Conservation (phyloP, 257 asterid genomes). For the Pogostemon cablin region DNA sequence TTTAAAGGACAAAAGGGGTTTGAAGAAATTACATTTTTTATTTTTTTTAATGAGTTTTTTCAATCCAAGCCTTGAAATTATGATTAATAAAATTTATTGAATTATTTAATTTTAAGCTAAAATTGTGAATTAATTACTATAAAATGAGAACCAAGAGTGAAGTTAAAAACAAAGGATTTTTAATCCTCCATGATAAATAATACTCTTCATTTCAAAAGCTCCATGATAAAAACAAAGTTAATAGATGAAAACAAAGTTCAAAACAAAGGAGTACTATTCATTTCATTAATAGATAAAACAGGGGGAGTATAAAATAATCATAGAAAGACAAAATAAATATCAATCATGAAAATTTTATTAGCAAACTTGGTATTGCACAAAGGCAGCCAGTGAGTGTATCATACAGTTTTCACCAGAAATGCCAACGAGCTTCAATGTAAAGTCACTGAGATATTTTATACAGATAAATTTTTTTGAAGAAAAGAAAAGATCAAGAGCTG, state of each 20-base stretch:
- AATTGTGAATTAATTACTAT: not conserved
- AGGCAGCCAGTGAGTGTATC: conserved; percentile 31
- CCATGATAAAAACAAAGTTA: not conserved
- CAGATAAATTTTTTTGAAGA: not conserved
- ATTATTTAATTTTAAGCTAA: too few species aligned
- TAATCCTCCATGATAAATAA: too few species aligned
- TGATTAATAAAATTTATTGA: too few species aligned
- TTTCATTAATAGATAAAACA: not conserved
- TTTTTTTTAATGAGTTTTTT: too few species aligned
- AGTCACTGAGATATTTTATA: conserved; percentile 12
- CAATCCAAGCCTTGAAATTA: too few species aligned
- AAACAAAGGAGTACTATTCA: not conserved
- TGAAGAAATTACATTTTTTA: too few species aligned
- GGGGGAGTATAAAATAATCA: not conserved
- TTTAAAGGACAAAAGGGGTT: too few species aligned
- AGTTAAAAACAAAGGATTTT: not conserved
- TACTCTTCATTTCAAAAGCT: not conserved
- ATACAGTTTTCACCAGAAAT: conserved; percentile 30
- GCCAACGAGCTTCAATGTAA: conserved; percentile 19
- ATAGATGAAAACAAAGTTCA: not conserved
- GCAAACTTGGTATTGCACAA: conserved; percentile 20
- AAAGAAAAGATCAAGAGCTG: not conserved
- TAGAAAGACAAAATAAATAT: not conserved
- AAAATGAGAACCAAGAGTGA: too few species aligned
- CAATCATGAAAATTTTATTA: not conserved